Conservation (phyloP, 148 eudicot genomes). For the Drosera capensis region DNA sequence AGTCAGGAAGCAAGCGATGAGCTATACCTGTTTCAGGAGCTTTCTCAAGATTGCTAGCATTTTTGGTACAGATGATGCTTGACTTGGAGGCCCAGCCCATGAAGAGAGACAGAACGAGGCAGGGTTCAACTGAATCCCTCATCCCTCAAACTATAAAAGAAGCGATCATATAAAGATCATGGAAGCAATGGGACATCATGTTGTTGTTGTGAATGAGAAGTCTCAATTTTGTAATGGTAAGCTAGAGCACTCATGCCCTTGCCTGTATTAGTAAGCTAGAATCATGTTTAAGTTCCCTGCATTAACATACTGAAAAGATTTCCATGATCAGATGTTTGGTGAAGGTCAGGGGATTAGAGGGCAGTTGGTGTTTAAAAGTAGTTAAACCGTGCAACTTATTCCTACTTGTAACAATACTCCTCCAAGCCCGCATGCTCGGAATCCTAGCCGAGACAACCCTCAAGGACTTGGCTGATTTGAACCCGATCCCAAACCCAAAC, state of each 20-base stretch:
- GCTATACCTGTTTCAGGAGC: slow-evolving; percentile 12
- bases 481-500: too few relatives aligned
- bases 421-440: too few relatives aligned
- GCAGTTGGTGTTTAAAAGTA: too few relatives aligned
- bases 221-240: neutral
- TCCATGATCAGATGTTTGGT: slow-evolving; percentile 35
- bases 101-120: slow-evolving; percentile 36
- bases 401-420: too few relatives aligned
- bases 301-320: slow-evolving; percentile 16
- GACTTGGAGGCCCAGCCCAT: slow-evolving; percentile 50
- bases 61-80: slow-evolving; percentile 6
- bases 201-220: neutral
- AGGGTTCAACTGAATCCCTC: slow-evolving; percentile 34
- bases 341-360: neutral
- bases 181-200: neutral
- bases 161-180: neutral
- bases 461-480: too few relatives aligned
- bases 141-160: slow-evolving; percentile 11
- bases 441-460: too few relatives aligned
- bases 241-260: slow-evolving; percentile 1
- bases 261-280: slow-evolving; percentile 37
- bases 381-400: too few relatives aligned
- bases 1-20: neutral
- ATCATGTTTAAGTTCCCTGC: slow-evolving; percentile 13
- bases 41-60: neutral